Percentiles rank a stretch among this genome's conserved stretches.
phyloP scores from a whole-genome alignment of 169 alveolate genomes.

The Cryptosporidium baileyi region DNA sequence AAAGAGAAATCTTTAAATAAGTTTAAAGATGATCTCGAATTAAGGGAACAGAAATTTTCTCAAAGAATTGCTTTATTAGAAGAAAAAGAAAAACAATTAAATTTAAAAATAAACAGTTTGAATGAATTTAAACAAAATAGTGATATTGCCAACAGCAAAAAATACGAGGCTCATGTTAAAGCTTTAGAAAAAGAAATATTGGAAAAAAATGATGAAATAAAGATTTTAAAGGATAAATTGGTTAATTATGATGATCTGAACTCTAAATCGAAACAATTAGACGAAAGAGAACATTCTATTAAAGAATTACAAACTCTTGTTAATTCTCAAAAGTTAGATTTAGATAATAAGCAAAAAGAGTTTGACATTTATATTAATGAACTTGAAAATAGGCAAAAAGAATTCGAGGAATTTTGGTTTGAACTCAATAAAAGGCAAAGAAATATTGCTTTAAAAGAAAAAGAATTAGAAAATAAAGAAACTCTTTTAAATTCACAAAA shows the following conservation, averaged over 20 bases:
- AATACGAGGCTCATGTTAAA: slow-evolving; percentile 3
- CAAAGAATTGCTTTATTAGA: neutral
- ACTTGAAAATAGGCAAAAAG: slow-evolving; percentile 53
- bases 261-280: neutral
- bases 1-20: neutral
- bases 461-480: slow-evolving; percentile 21
- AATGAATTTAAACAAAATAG: neutral
- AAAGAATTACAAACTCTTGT: slow-evolving; percentile 1
- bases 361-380: slow-evolving; percentile 58
- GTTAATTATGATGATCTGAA: neutral
- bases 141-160: neutral
- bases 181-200: neutral
- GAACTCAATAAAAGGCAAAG: slow-evolving; percentile 52
- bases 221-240: no score
- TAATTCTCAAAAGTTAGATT: slow-evolving; percentile 43
- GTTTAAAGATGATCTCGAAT: slow-evolving; percentile 18
- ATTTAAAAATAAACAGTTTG: slow-evolving; percentile 6
- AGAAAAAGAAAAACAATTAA: neutral
- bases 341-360: slow-evolving; percentile 42
- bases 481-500: neutral
- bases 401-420: slow-evolving; percentile 58
- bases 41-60: neutral
- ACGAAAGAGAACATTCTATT: slow-evolving; percentile 16
- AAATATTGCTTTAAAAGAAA: slow-evolving; percentile 9
- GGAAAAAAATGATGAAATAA: neutral